phyloP scores from a whole-genome alignment of 805 yeast genomes.

The Metschnikowia noctiluminum region DNA sequence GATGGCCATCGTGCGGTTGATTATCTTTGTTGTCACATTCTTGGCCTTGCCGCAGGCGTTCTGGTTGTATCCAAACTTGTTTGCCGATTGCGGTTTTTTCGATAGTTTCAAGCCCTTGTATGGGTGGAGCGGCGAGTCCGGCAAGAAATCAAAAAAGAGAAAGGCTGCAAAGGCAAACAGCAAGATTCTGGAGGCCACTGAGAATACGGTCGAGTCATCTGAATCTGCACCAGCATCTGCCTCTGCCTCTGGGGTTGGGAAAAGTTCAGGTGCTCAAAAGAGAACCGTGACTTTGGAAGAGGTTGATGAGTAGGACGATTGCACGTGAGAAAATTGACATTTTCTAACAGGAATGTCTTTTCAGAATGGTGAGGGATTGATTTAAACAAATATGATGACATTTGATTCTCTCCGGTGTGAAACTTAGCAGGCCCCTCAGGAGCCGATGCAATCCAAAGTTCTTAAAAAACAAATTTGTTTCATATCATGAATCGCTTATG shows the following conservation, averaged over 20 bases:
- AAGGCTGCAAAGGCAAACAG: slow-evolving; percentile 6
- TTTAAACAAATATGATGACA: no score
- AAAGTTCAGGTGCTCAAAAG: slow-evolving; percentile 20
- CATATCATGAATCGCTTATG: no score
- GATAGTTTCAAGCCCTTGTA: slow-evolving; percentile 91
- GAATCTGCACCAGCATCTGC: not conserved
- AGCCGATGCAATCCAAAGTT: no score
- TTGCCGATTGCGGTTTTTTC: slow-evolving; percentile 90
- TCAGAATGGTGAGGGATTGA: no score
- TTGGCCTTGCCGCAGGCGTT: slow-evolving; percentile 66
- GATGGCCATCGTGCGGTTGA: slow-evolving; percentile 73
- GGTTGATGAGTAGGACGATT: slow-evolving; percentile 27
- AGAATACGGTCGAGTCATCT: slow-evolving; percentile 10
- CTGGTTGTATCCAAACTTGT: slow-evolving; percentile 95
- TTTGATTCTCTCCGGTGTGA: no score
- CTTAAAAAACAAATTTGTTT: no score
- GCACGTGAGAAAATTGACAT: not conserved
- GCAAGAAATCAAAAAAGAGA: slow-evolving; percentile 23
- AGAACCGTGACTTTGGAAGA: slow-evolving; percentile 41
- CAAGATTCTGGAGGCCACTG: slow-evolving; percentile 1
- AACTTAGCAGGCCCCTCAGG: no score
- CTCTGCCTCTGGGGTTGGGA: slow-evolving; percentile 16
- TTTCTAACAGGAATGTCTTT: no score
- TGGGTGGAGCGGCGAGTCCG: slow-evolving; percentile 64
- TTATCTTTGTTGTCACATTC: slow-evolving; percentile 60